Base-by-base conservation (phyloP, 2,329 filamentous ascomycete genomes). In the Sporothrix pallida region DNA sequence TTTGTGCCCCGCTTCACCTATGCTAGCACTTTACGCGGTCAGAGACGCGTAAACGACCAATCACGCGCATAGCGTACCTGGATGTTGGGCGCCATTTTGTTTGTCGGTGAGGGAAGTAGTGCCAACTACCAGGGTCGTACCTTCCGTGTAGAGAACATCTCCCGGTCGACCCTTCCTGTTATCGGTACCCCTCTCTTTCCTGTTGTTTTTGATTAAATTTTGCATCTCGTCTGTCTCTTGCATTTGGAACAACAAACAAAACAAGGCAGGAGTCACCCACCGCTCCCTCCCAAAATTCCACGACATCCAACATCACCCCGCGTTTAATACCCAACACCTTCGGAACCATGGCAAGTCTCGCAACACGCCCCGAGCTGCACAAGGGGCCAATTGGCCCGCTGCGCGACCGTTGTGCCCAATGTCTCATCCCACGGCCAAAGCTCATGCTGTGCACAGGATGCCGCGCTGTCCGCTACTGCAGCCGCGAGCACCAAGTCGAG, bases 401-500 rank as follows among this genome's bases (percentile, higher is more conserved):
- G 68, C 37, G 52, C 37, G n/a, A 58, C 52, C 52, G 52, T 5
- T 70, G 68, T 13, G 50, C 56, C 20, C 17, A 31, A 6, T 72
- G 71, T 23, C 50, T 42, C 3, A 23, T 23, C 8, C 20, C 42
- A 3, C 52, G 20, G 23, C 12, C 23, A 1, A 15, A 50, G 63
- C 73, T 78, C 58, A 75, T 76, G 23, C 72, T 72, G 52, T 80
- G 80, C 70, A 56, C 74, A 23, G 76, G 75, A 72, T 80, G 79
- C 72, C 75, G 72, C 60, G 77, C 78, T 17, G 77, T 78, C 74
- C 74, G 72, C 68, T 81, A 80, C 73, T 80, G 79, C 75, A 63
- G 76, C 72, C 58, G 56, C 46, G 75, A 72, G 2, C 78, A 80
- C 73, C 79, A 80, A 68, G 62, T 68, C 23, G 20, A 73, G 20